phyloP scores from a whole-genome alignment of 306 rosid species.

The Ziziphus jujuba region DNA sequence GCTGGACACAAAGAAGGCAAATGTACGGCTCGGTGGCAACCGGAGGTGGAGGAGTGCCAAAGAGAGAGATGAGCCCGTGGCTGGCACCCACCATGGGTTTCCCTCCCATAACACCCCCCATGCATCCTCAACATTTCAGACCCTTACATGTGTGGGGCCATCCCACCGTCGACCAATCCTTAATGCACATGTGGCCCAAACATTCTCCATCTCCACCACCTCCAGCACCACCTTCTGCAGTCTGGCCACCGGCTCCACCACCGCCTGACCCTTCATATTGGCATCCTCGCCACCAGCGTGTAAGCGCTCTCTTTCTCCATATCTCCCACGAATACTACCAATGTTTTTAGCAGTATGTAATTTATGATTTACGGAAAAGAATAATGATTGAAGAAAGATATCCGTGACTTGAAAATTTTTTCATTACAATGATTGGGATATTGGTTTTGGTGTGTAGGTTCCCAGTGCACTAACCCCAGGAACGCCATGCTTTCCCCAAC shows the following conservation, averaged over 20 bases:
- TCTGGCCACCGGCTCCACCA: conserved; percentile 47
- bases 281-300: conserved; percentile 56
- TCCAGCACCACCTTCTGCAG: conserved; percentile 19
- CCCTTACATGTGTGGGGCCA: conserved; percentile 99
- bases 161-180: conserved; percentile 64
- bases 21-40: conserved; percentile 33
- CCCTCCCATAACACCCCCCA: conserved; percentile 50
- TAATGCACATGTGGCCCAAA: conserved; percentile 66
- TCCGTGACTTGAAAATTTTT: no score
- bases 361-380: no score
- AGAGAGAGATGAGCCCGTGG: conserved; percentile 57
- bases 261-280: conserved; percentile 59
- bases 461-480: conserved; percentile 51
- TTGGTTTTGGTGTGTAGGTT: conserved; percentile 39
- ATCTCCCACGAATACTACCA: no score
- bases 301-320: conserved; percentile 11
- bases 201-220: conserved; percentile 36
- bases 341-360: no score
- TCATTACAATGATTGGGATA: neutral
- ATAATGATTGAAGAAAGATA: no score
- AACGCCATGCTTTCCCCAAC: conserved; percentile 59
- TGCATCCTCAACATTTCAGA: conserved; percentile 58
- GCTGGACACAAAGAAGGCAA: conserved; percentile 77
- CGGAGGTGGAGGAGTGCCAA: conserved; percentile 32
- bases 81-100: conserved; percentile 61